Evolutionary conservation across 345 rosid species (phyloP), one percentile per base, ranked within the genome.

Genomic region (Boechera divaricarpa): DNA sequence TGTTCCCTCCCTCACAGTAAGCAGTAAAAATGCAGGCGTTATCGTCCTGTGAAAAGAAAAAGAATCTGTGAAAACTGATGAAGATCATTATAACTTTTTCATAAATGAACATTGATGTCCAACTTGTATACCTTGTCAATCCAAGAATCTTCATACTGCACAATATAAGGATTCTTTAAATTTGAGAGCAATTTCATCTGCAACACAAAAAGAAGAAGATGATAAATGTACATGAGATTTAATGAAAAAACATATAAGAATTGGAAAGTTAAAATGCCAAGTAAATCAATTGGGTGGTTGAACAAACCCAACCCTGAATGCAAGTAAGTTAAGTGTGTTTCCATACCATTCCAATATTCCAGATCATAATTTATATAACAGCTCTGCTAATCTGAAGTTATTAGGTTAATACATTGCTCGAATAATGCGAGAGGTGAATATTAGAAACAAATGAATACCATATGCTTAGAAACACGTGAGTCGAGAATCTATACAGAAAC

Each of bases 1-100:
- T 86, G 86, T 95, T 91, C 63, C 96, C 96, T 78, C 97, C 96
- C 84, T 91, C 97, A 69, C 91, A 89, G 80, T 89, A 87, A 65
- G 82, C 80, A 60, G 94, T 87, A 67, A 95, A 87, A 74, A 92
- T 87, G 86, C 89, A 91, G 52, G 91, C 88, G 54, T 74, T 82
- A 83, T 81, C 84, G 42, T 88, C 98, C 98, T 95, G 81, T 26
- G 54, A 33, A 54, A 71, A 41, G 69, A 26, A 44, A 51, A 74
- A 69, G 61, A 63, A 60, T 48, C 38, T 6, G 72, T 62, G 28
- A 63, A 67, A 63, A 42, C 59, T 39, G 13, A 33, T 68, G 39
- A 54, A 58, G 49, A 21, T 58, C 77, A 59, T 44, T 26, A 64
- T 60, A 32, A 15, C 18, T 32, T 15, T 16, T 32, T 59, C 41